These are phyloP conservation scores for Botrytis porri DNA, from an alignment of 2,329 filamentous ascomycete species.

Conservation along the genomic window DNA sequence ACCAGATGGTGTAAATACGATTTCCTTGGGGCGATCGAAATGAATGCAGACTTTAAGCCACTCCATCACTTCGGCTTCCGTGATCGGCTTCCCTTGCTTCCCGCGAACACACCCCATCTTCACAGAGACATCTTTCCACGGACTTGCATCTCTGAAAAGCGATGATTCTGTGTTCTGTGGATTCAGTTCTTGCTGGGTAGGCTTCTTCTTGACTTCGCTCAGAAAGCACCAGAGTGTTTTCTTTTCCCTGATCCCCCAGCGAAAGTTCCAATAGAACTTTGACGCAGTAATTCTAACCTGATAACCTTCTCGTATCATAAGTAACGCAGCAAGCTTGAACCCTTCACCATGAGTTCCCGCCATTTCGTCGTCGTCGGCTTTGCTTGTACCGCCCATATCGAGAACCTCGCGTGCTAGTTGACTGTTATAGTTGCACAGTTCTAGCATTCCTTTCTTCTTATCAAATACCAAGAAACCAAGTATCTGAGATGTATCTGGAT, in stretches of 20 bases:
- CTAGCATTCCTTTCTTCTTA: neutral
- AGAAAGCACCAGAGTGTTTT: conserved; percentile 23
- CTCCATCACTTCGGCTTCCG: conserved; percentile 1
- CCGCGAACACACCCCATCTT: conserved; percentile 25
- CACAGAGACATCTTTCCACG: conserved; percentile 28
- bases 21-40: conserved; percentile 19
- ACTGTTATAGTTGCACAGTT: conserved; percentile 8
- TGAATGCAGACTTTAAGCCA: conserved; percentile 26
- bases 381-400: conserved; percentile 26
- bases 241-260: conserved; percentile 20
- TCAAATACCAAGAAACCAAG: neutral
- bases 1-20: conserved; percentile 19
- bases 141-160: neutral
- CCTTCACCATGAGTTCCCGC: conserved; percentile 36
- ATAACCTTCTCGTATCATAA: conserved; percentile 31
- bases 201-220: neutral
- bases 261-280: conserved; percentile 28
- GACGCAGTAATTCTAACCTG: conserved; percentile 23
- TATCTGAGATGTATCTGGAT: neutral
- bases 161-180: neutral
- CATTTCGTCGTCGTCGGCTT: neutral
- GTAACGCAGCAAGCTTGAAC: conserved; percentile 34
- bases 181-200: neutral
- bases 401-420: conserved; percentile 23
- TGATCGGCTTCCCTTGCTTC: neutral